phyloP scores from a whole-genome alignment of 1,139 yeast species.

The Blastobotrys buckinghamii region DNA sequence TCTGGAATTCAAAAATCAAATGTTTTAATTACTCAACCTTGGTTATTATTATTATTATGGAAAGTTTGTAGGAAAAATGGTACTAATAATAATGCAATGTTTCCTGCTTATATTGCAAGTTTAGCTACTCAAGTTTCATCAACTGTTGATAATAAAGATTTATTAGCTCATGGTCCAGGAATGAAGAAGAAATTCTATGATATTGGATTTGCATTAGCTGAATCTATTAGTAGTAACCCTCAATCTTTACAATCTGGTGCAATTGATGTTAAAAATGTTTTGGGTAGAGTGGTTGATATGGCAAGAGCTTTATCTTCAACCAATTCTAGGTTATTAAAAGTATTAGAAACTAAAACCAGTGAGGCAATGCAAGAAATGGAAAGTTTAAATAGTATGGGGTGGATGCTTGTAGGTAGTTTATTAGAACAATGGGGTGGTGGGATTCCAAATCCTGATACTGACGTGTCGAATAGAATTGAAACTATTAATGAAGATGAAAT shows the following conservation, averaged over 20 bases:
- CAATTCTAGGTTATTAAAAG: background rate
- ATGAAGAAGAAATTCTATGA: slow-evolving; percentile 17
- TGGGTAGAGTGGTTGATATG: slow-evolving; percentile 4
- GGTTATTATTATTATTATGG: slow-evolving; percentile 15
- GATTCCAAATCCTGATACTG: background rate
- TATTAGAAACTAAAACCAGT: slow-evolving; percentile 4
- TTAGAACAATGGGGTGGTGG: background rate
- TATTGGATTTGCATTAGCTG: slow-evolving; percentile 14
- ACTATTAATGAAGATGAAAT: background rate
- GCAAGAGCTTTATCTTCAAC: slow-evolving; percentile 5
- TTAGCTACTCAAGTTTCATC: slow-evolving; percentile 10
- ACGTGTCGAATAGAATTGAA: background rate
- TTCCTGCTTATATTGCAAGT: slow-evolving; percentile 12
- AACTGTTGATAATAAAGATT: slow-evolving; percentile 13
- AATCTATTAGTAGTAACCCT: slow-evolving; percentile 9
- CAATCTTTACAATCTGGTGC: slow-evolving; percentile 2
- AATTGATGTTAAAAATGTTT: slow-evolving; percentile 2
- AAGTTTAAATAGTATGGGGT: slow-evolving; percentile 1
- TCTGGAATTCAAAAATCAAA: slow-evolving; percentile 15
- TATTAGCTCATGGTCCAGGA: slow-evolving; percentile 17
- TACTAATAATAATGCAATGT: slow-evolving; percentile 6
- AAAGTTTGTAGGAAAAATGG: slow-evolving; percentile 6
- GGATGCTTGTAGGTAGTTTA: slow-evolving; percentile 4
- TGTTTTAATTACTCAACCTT: slow-evolving; percentile 16
- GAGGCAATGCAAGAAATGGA: slow-evolving; percentile 12